Evolutionary conservation across 108 stramenopile species (phyloP).

Genomic region (Cyclotella kingstonii): DNA sequence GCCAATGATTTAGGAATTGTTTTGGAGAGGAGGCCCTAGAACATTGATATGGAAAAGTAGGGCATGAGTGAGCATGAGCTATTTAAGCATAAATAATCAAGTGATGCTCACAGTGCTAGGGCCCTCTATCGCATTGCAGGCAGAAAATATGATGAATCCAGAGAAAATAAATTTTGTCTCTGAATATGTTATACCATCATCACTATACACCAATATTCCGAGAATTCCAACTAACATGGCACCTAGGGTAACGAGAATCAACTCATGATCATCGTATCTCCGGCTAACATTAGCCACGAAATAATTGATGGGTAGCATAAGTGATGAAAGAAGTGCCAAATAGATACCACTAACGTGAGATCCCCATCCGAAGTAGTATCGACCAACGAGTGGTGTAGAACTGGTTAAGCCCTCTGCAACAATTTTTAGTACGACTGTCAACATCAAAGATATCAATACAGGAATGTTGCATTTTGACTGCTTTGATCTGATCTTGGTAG

Average conservation of each 20-base stretch:
- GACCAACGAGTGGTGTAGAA: slow-evolving; percentile 39
- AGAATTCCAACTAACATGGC: slow-evolving; percentile 36
- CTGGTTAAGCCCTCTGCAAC: slow-evolving; percentile 35
- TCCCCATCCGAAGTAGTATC: slow-evolving; percentile 45
- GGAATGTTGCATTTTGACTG: slow-evolving; percentile 25
- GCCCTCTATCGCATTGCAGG: slow-evolving; percentile 62
- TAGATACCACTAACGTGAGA: slow-evolving; percentile 31
- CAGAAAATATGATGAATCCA: slow-evolving; percentile 53
- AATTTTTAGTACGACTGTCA: slow-evolving; percentile 32
- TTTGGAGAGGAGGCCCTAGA: slow-evolving; percentile 67
- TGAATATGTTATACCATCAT: slow-evolving; percentile 30
- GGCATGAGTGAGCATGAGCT: neutral
- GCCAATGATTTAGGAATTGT: slow-evolving; percentile 76
- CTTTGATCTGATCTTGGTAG: neutral
- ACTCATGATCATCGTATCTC: slow-evolving; percentile 40
- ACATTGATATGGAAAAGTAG: neutral
- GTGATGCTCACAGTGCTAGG: slow-evolving; percentile 63
- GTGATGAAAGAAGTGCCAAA: slow-evolving; percentile 31
- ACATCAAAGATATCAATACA: slow-evolving; percentile 21
- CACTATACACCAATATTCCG: slow-evolving; percentile 36
- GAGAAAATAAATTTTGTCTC: slow-evolving; percentile 50
- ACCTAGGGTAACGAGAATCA: slow-evolving; percentile 35
- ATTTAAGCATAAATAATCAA: neutral
- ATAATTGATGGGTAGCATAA: slow-evolving; percentile 39
- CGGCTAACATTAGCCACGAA: slow-evolving; percentile 35